Evolutionary conservation across 2,329 filamentous ascomycete species (phyloP).

Genomic region (Aspergillus neoniger): DNA sequence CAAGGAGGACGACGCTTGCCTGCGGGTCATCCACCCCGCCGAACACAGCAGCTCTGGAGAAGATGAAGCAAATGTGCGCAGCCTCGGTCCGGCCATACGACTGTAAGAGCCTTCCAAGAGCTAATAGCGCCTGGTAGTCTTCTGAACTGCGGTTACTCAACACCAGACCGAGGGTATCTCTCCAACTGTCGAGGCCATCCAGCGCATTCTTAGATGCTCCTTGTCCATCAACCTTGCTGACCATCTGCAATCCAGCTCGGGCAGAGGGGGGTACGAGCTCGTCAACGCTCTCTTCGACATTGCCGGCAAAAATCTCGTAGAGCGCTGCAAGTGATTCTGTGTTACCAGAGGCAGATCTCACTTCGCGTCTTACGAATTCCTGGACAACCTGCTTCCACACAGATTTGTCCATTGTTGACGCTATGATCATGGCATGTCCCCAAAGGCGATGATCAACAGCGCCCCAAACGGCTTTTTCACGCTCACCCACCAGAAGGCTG

Average conservation of each 20-base stretch:
- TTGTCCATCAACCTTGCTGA: slow-evolving; percentile 68
- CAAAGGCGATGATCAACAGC: slow-evolving; percentile 91
- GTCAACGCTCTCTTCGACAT: slow-evolving; percentile 90
- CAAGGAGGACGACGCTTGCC: slow-evolving; percentile 78
- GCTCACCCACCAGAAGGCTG: slow-evolving; percentile 74
- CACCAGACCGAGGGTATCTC: slow-evolving; percentile 82
- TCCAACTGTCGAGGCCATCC: slow-evolving; percentile 89
- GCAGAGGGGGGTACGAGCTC: slow-evolving; percentile 93
- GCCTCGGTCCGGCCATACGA: slow-evolving; percentile 88
- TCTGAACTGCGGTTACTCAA: slow-evolving; percentile 83
- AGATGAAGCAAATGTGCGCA: slow-evolving; percentile 90
- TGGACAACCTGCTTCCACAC: slow-evolving; percentile 92
- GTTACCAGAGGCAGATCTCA: slow-evolving; percentile 76
- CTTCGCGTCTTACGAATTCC: slow-evolving; percentile 93
- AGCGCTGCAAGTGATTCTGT: slow-evolving; percentile 87
- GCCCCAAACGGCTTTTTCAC: slow-evolving; percentile 89
- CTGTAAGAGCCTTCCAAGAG: slow-evolving; percentile 77
- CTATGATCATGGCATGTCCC: slow-evolving; percentile 93
- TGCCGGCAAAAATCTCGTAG: slow-evolving; percentile 92
- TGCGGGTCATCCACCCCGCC: slow-evolving; percentile 80
- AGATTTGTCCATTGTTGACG: slow-evolving; percentile 70
- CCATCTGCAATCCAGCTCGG: slow-evolving; percentile 85
- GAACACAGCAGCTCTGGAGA: slow-evolving; percentile 73
- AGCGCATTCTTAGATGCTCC: slow-evolving; percentile 70
- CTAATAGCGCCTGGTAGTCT: slow-evolving; percentile 74